Evolutionary conservation across 805 yeast species (phyloP), one percentile per base, ranked within the genome.

Genomic region (Cyberlindnera samutprakarnensis): DNA sequence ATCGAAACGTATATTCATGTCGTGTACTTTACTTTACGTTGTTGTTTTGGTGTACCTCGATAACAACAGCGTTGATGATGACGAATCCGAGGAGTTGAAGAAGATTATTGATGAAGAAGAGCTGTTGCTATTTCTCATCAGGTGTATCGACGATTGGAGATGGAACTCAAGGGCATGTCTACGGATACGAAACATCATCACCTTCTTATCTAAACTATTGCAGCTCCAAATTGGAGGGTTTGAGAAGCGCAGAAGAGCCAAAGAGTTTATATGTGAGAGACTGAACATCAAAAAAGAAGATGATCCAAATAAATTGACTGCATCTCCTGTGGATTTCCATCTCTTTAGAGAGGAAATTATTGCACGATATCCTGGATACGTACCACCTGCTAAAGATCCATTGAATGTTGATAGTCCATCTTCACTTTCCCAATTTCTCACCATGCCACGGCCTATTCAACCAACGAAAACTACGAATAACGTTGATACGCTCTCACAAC

Each of bases 321-420:
- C 88, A 8, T 77, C 95, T 1, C 95, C 95, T 0, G 56, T 84
- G n/a, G 95, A 88, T 42, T 90, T 84, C 50, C 78, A 75, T 47
- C 75, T 82, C 6, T 87, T 83, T 49, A 65, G 86, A 39, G 83
- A 82, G 32, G 94, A 85, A 38, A 53, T 88, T 3, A 54, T 66
- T 4, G 70, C 85, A 9, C 69, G 94, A 39, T 90, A 76, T 50
- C 96, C 98, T 0, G 59, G 83, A 5, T 78, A 64, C 40, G 49
- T 61, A 5, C 73, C 81, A 11, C 76, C 78, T 0, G 62, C 70
- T 12, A 56, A 57, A 4, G 41, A 71, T 4, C 75, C 81, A 0
- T 52, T 58, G 8, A 61, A 64, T 26, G 43, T 64, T 31, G 72
- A 71, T 41, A 57, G 68, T 36, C 57, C 75, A 7, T 64, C 67